Evolutionary conservation across 1,139 yeast genomes (phyloP).

Genomic region (Geotrichum fermentans): DNA sequence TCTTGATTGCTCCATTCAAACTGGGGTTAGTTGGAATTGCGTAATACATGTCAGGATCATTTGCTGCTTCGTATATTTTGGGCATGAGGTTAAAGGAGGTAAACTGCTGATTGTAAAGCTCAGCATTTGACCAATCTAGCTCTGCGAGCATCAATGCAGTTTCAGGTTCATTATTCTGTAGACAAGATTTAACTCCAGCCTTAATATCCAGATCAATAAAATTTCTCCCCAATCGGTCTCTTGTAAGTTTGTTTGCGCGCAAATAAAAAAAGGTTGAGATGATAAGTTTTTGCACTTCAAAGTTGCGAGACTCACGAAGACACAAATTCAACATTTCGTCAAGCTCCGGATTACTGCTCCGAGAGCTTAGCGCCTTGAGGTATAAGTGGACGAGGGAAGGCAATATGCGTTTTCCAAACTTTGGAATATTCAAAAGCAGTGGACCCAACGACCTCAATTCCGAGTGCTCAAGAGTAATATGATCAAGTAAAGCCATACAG

Average conservation of each 20-base stretch:
- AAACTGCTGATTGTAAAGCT: constrained; percentile 4
- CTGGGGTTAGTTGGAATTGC: constrained; percentile 16
- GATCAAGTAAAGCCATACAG: constrained; percentile 7
- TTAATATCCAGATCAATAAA: constrained; percentile 7
- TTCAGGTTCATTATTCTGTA: constrained; percentile 3
- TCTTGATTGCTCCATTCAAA: constrained; percentile 12
- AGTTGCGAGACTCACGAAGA: not conserved
- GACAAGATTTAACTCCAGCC: constrained; percentile 11
- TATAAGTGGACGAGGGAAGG: constrained; percentile 10
- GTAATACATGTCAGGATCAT: constrained; percentile 20
- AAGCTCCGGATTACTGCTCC: not conserved
- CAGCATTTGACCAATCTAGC: constrained; percentile 14
- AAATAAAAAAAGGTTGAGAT: constrained; percentile 13
- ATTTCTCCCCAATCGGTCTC: constrained; percentile 4
- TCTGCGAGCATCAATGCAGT: constrained; percentile 16
- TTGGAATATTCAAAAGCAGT: constrained; percentile 6
- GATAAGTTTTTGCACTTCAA: constrained; percentile 9
- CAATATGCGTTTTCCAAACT: constrained; percentile 8
- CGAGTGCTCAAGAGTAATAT: not conserved
- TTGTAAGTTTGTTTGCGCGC: constrained; percentile 12
- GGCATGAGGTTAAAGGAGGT: not conserved
- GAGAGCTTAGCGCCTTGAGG: not conserved
- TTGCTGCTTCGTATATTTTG: constrained; percentile 11
- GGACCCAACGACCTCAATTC: constrained; percentile 11
- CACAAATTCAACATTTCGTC: constrained; percentile 10